Percentiles rank a stretch among this genome's conserved stretches.
These are phyloP conservation scores for Myriangium duriaei DNA, from an alignment of 2,329 filamentous ascomycete genomes.

Conservation along the genomic window DNA sequence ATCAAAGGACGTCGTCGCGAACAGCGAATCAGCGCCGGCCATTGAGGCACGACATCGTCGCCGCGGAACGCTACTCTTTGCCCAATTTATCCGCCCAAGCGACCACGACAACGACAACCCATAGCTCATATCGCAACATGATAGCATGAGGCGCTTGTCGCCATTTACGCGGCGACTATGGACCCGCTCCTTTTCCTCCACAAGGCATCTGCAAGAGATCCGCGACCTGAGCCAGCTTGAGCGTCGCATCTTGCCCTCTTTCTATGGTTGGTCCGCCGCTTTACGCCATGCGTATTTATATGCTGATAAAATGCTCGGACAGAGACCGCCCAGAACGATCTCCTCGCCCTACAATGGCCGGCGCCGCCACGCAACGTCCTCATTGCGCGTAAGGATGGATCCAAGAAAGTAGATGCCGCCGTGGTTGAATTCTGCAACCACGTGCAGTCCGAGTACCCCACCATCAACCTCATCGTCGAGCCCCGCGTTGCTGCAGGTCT, in stretches of 20 bases:
- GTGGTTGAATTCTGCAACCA: constrained; percentile 52
- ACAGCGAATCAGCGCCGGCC: background rate
- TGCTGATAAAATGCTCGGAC: constrained; percentile 15
- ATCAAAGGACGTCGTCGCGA: background rate
- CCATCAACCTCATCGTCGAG: constrained; percentile 73
- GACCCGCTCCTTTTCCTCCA: constrained; percentile 38
- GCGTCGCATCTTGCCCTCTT: constrained; percentile 48
- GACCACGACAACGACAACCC: background rate
- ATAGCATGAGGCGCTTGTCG: constrained; percentile 19
- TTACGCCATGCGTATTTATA: constrained; percentile 19
- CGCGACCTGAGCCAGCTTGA: constrained; percentile 40
- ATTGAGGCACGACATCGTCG: background rate
- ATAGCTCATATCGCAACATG: constrained; percentile 15
- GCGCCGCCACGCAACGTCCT: constrained; percentile 56
- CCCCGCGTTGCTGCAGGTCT: constrained; percentile 58
- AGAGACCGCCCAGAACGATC: constrained; percentile 47
- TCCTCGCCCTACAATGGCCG: constrained; percentile 56
- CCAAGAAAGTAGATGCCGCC: constrained; percentile 41
- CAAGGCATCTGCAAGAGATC: constrained; percentile 34
- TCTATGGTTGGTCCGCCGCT: constrained; percentile 39
- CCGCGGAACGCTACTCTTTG: background rate
- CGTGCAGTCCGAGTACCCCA: constrained; percentile 66
- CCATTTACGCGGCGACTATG: constrained; percentile 14
- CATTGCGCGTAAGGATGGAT: constrained; percentile 53
- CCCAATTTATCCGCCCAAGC: background rate